phyloP scores from a whole-genome alignment of 805 yeast species.

The Dipodascopsis tothii region DNA sequence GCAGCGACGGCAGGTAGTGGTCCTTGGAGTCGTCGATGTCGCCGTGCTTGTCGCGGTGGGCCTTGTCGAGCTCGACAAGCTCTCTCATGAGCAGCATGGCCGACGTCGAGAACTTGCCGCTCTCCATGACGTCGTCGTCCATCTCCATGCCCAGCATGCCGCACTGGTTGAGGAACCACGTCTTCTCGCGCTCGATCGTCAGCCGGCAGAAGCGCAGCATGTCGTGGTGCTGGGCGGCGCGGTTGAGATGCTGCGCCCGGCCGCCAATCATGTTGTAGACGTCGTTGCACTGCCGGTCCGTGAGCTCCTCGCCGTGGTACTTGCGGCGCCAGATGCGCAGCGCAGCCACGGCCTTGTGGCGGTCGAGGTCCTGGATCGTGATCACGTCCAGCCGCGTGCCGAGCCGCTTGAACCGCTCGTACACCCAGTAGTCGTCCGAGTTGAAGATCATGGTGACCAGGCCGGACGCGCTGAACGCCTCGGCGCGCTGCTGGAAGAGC shows the following conservation, averaged over 20 bases:
- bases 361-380: constrained; percentile 52
- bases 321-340: constrained; percentile 38
- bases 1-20: constrained; percentile 62
- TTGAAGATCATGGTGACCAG: constrained; percentile 64
- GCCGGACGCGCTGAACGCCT: constrained; percentile 64
- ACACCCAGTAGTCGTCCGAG: constrained; percentile 82
- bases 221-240: constrained; percentile 54
- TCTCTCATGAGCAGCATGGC: constrained; percentile 70
- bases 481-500: constrained; percentile 76
- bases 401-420: constrained; percentile 61
- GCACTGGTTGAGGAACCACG: constrained; percentile 80
- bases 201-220: constrained; percentile 28
- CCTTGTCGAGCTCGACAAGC: constrained; percentile 60
- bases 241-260: constrained; percentile 71
- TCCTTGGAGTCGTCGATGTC: constrained; percentile 27
- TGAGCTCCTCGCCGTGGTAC: constrained; percentile 34
- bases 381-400: constrained; percentile 71
- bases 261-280: constrained; percentile 73
- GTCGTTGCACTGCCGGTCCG: constrained; percentile 39
- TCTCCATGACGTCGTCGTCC: constrained; percentile 83
- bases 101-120: constrained; percentile 64
- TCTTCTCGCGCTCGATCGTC: constrained; percentile 69
- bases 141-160: constrained; percentile 66
- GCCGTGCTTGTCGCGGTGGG: constrained; percentile 30
- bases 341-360: constrained; percentile 50